Evolutionary conservation across 2,329 filamentous ascomycete genomes (phyloP).

Genomic region (Fusarium ramigenum): DNA sequence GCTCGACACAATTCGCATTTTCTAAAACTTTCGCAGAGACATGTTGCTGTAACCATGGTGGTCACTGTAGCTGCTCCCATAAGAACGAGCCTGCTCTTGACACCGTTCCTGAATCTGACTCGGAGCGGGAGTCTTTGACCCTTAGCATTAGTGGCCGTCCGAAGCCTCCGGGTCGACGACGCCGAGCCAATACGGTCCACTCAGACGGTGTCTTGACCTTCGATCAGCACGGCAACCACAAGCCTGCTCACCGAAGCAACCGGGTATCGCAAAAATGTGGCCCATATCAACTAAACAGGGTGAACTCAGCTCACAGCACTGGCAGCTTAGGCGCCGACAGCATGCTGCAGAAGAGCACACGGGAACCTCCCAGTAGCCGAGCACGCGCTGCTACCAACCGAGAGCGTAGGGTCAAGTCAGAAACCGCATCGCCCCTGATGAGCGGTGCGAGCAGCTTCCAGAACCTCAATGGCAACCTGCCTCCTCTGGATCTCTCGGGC

Average conservation of each 20-base stretch:
- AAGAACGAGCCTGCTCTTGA: conserved; percentile 71
- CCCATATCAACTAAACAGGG: conserved; percentile 68
- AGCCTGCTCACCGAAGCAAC: conserved; percentile 68
- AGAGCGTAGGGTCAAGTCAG: conserved; percentile 67
- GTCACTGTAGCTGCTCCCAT: conserved; percentile 70
- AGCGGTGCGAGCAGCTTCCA: conserved; percentile 59
- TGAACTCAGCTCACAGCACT: conserved; percentile 65
- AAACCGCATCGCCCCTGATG: conserved; percentile 68
- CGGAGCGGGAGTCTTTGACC: conserved; percentile 57
- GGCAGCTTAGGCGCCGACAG: conserved; percentile 57
- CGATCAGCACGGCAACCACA: conserved; percentile 72
- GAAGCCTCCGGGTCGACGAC: conserved; percentile 58
- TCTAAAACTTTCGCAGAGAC: conserved; percentile 58
- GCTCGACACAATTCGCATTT: conserved; percentile 14
- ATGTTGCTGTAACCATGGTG: conserved; percentile 76
- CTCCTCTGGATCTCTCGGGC: conserved; percentile 66
- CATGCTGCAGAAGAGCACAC: conserved; percentile 51
- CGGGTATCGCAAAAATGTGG: conserved; percentile 69
- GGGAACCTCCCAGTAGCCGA: conserved; percentile 49
- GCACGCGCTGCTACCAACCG: conserved; percentile 51
- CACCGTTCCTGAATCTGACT: conserved; percentile 71
- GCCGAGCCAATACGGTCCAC: conserved; percentile 69
- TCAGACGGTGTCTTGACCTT: conserved; percentile 68
- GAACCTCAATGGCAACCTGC: conserved; percentile 62
- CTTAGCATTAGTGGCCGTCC: conserved; percentile 45